Base-by-base conservation (phyloP, 345 rosid genomes). In the Orychophragmus violaceus region DNA sequence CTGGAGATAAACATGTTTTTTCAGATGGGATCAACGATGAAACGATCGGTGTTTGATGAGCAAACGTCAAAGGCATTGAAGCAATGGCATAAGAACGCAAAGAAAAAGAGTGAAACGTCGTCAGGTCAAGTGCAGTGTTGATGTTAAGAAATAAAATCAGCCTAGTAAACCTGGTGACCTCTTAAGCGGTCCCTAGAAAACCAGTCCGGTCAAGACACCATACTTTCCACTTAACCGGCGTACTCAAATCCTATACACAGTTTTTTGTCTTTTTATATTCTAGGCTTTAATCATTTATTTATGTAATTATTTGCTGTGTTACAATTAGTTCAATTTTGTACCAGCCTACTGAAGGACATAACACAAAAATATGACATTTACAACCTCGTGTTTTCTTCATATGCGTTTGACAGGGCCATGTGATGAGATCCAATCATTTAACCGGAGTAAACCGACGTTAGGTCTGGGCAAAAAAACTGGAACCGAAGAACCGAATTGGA, bases 11-110 rank as follows among this genome's bases (percentile, higher is more conserved):
- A 21, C n/a, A 58, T 21, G 36, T 50, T 54, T 66, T 63, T 62
- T 42, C 79, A 90, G 97, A 94, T 90, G 99, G 99, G 97, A 55
- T 84, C 99, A 30, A 88, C 95, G 53, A 90, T 94, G 99, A 94
- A 94, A 79, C 74, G 79, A 62, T 83, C 99, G 3, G 88, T 94
- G 60, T 94, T 94, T 64, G 99, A 94, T 69, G 88, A 87, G 0
- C 95, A 88, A 82, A 88, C 99, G 5, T 81, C 90, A 0, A 90
- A 81, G 79, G 97, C 99, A 16, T 67, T 94, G 28, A 87, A 57
- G 79, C 82, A 74, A 64, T 94, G 99, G 99, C 99, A 82, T 37
- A 87, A 35, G 67, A 84, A 79, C 5, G 99, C 96, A 8, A 35
- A 44, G 39, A 80, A 76, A 76, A 88, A 81, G 78, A 82, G 68